A percentile compares a stretch with the other conserved stretches of the same genome.
These are phyloP conservation scores for Excoecaria agallocha DNA, from an alignment of 345 rosid genomes.

Conservation along the genomic window DNA sequence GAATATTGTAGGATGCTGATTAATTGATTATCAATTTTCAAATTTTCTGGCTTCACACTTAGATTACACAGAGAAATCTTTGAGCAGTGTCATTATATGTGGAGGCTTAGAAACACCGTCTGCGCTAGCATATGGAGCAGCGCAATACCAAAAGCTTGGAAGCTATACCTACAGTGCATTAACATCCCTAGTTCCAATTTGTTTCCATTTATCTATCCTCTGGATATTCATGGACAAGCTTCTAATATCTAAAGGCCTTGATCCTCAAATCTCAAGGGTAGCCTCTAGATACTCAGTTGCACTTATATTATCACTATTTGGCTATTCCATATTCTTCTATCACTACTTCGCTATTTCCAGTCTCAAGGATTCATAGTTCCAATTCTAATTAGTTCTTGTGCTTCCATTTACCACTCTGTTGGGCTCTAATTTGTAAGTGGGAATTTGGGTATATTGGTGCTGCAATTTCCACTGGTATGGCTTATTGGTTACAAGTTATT, in stretches of 20 bases:
- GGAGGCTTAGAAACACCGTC: slow-evolving; percentile 63
- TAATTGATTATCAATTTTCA: no score
- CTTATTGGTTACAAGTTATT: no score
- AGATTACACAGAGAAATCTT: no score
- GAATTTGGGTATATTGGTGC: no score
- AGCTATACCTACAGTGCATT: slow-evolving; percentile 40
- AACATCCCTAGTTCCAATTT: slow-evolving; percentile 30
- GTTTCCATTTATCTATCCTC: slow-evolving; percentile 37
- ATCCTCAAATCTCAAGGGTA: slow-evolving; percentile 37
- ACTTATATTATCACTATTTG: slow-evolving; percentile 49
- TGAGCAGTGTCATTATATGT: no score
- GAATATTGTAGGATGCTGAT: no score
- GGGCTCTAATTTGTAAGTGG: no score
- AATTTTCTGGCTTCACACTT: no score
- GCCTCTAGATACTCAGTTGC: slow-evolving; percentile 44
- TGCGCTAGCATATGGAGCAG: slow-evolving; percentile 69
- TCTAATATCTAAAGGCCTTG: slow-evolving; percentile 33
- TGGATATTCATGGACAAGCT: slow-evolving; percentile 50
- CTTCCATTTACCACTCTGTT: slow-evolving; percentile 45
- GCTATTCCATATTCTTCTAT: slow-evolving; percentile 39
- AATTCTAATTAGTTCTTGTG: slow-evolving; percentile 33
- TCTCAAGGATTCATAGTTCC: slow-evolving; percentile 45
- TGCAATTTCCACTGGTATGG: no score
- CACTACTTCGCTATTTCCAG: slow-evolving; percentile 43
- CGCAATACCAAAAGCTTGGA: slow-evolving; percentile 43